These are phyloP conservation scores for Harringtonia aguacate DNA, from an alignment of 2,329 filamentous ascomycete species.

Conservation along the genomic window DNA sequence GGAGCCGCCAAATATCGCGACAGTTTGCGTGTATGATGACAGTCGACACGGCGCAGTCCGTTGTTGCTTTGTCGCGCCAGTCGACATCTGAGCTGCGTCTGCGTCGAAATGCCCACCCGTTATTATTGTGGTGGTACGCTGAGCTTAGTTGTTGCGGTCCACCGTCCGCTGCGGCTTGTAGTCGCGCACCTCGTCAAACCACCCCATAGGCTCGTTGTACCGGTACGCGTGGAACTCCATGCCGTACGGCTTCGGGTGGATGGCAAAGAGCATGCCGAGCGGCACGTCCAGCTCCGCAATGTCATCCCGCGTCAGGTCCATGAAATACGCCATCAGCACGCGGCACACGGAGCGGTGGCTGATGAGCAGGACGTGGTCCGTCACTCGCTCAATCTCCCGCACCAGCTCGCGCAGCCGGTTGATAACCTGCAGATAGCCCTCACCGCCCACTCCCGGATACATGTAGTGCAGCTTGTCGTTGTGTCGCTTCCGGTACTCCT, in stretches of 20 bases:
- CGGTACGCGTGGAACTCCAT: slow-evolving; percentile 94
- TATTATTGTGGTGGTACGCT: neutral
- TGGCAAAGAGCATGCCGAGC: slow-evolving; percentile 83
- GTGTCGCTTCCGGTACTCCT: slow-evolving; percentile 72
- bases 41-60: no score
- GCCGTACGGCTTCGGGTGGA: slow-evolving; percentile 96
- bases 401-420: slow-evolving; percentile 92
- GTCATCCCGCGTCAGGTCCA: slow-evolving; percentile 79
- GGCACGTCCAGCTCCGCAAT: slow-evolving; percentile 93
- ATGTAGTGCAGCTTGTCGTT: slow-evolving; percentile 90
- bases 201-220: slow-evolving; percentile 67
- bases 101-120: no score
- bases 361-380: slow-evolving; percentile 86
- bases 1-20: no score
- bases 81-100: no score
- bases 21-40: no score
- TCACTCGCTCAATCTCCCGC: slow-evolving; percentile 93
- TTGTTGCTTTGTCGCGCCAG: no score
- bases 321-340: slow-evolving; percentile 92
- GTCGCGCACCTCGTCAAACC: slow-evolving; percentile 78
- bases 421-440: slow-evolving; percentile 95
- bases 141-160: slow-evolving; percentile 23
- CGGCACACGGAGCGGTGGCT: slow-evolving; percentile 87
- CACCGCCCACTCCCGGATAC: slow-evolving; percentile 89
- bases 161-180: slow-evolving; percentile 61